A percentile compares a stretch with the other conserved stretches of the same genome.
phyloP scores from a whole-genome alignment of 192 early-diverging fungal genomes.

The Podila verticillata region DNA sequence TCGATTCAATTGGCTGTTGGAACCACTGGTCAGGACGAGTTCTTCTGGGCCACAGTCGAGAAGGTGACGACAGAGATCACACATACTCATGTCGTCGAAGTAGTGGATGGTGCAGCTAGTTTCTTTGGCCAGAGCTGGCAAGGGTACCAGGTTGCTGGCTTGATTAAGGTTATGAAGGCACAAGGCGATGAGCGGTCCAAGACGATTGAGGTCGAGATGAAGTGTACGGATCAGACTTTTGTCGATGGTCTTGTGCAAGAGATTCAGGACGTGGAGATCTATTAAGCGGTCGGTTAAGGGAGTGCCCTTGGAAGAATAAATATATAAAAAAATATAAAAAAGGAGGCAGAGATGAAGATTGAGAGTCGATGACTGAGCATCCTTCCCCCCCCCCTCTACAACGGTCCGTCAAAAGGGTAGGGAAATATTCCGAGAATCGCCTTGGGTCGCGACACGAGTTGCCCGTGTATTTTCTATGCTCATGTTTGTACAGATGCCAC shows the following conservation, averaged over 20 bases:
- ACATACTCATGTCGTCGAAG: slow-evolving; percentile 65
- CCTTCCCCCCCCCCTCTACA: no score
- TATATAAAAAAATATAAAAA: not conserved
- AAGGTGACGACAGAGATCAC: slow-evolving; percentile 53
- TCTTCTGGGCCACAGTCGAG: slow-evolving; percentile 59
- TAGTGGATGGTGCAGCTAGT: slow-evolving; percentile 65
- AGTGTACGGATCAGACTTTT: slow-evolving; percentile 65
- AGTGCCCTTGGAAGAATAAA: not conserved
- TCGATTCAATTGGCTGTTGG: slow-evolving; percentile 37
- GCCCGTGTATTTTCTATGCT: no score
- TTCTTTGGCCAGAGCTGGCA: slow-evolving; percentile 68
- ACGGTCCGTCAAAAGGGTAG: no score
- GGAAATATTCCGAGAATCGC: no score
- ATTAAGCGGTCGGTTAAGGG: not conserved
- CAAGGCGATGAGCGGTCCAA: slow-evolving; percentile 3
- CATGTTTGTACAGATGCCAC: no score
- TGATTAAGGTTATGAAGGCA: slow-evolving; percentile 58
- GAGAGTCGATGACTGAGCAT: no score
- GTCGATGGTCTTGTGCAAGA: slow-evolving; percentile 56
- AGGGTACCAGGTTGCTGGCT: slow-evolving; percentile 63
- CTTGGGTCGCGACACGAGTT: no score
- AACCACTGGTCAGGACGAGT: slow-evolving; percentile 43
- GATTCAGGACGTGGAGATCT: slow-evolving; percentile 28
- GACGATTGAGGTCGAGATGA: slow-evolving; percentile 61
- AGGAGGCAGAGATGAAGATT: not conserved